Evolutionary conservation across 768 basidiomycete species (phyloP).

Genomic region (Tricholoma sp.): DNA sequence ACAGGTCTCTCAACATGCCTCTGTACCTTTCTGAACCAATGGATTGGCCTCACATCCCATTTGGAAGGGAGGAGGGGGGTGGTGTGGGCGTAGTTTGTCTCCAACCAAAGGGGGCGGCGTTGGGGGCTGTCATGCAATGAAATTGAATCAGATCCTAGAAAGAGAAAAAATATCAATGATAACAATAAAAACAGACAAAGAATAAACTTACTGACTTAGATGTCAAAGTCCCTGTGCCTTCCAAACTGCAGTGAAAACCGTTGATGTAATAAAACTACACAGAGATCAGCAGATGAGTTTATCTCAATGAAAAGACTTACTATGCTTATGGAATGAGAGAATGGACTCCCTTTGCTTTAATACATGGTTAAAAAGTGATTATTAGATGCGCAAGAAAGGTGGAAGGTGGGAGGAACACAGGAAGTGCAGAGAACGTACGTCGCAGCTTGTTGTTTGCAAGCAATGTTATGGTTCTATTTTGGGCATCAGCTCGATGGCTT

Average conservation of each 20-base stretch:
- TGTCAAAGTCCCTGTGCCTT: too few species aligned
- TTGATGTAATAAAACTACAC: too few species aligned
- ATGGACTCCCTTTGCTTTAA: background rate
- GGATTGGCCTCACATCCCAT: background rate
- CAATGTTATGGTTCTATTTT: background rate
- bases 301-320: background rate
- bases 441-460: background rate
- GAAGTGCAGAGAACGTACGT: background rate
- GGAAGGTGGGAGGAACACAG: background rate
- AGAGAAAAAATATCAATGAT: background rate
- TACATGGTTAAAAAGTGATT: background rate
- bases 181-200: background rate
- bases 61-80: background rate
- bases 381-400: background rate
- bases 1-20: background rate
- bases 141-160: background rate
- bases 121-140: background rate
- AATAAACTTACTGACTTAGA: background rate
- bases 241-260: too few species aligned
- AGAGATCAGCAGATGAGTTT: too few species aligned
- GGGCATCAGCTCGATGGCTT: background rate
- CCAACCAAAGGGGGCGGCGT: background rate
- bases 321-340: background rate
- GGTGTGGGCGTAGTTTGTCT: background rate
- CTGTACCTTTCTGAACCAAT: background rate